Evolutionary conservation across 106 monocot genomes (phyloP), one percentile per base, ranked within the genome.

Genomic region (Iris macrosiphon): DNA sequence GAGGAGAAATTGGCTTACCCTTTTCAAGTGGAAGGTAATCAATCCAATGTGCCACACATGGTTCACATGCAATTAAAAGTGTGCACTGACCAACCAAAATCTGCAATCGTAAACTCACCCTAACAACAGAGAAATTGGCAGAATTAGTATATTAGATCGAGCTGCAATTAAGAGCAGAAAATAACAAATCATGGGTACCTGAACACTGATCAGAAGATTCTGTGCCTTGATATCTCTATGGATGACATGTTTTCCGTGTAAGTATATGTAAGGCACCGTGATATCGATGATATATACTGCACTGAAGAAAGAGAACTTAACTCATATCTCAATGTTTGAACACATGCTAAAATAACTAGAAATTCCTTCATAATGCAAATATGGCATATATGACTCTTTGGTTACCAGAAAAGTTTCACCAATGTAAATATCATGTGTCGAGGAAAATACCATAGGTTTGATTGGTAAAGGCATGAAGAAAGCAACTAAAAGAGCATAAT

Each of bases 81-180:
- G 68, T 92, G 92, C 18, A 92, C 92, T 2, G 92, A 87, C 92
- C 92, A 92, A 7, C 92, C 92, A 72, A 87, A 92, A 79, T 92
- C 92, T 47, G 92, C 92, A 46, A 92, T 92, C 54, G 87, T 92
- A 13, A 92, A 45, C 49, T 92, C 92, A 12, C 92, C 92, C 91
- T 91, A 28, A 20, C 41, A 69, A 49, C 15, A 28, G 29, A 13
- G 49, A 22, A 28, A 28, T 2, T 22, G 27, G 7, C 17, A 47
- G 29, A 33, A 23, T 15, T 34, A 40, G 5, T 47, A 47, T 4
- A 11, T 7, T 47, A 38, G 7, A 10, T 38, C 2, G 40, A 48
- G 13, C 28, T 20, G 4, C 7, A 29, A 12, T 6, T 17, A 0
- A 58, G 3, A 21, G 24, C 24, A 21, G 6, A 9, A 35, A 58